These are phyloP conservation scores for Sugiyamaella japonica DNA, from an alignment of 1,139 yeast species.

Conservation along the genomic window DNA sequence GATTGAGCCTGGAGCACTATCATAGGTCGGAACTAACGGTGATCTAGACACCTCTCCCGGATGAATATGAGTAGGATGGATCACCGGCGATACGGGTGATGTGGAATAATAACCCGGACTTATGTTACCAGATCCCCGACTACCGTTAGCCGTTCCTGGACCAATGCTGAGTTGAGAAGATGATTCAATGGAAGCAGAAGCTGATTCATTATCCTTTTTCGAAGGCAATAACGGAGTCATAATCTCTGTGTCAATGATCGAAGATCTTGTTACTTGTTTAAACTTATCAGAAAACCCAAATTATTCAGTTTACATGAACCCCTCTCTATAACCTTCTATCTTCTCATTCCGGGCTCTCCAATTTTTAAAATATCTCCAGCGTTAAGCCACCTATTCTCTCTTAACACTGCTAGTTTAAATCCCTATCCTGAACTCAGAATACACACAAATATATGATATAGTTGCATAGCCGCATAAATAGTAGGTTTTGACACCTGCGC, in stretches of 20 bases:
- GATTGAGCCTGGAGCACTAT: constrained; percentile 23
- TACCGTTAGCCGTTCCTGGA: neutral
- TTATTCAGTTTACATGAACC: no score
- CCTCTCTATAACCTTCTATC: neutral
- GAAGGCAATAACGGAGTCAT: constrained; percentile 3
- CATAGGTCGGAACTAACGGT: constrained; percentile 20
- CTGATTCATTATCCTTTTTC: neutral
- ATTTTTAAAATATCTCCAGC: neutral
- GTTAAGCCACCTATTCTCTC: neutral
- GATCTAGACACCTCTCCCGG: constrained; percentile 19
- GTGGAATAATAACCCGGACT: constrained; percentile 8
- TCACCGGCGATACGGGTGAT: constrained; percentile 20
- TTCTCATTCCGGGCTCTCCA: neutral
- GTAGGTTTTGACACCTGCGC: neutral
- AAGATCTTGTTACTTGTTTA: no score
- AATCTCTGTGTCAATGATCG: no score
- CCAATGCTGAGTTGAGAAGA: neutral
- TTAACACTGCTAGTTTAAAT: neutral
- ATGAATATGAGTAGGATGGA: constrained; percentile 23
- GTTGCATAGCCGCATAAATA: neutral
- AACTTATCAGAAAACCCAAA: neutral
- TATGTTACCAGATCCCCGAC: constrained; percentile 3
- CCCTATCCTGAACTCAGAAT: neutral
- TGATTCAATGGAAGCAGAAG: neutral
- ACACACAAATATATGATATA: no score